phyloP scores from a whole-genome alignment of 768 basidiomycete species.

The Lyophyllum shimeji region DNA sequence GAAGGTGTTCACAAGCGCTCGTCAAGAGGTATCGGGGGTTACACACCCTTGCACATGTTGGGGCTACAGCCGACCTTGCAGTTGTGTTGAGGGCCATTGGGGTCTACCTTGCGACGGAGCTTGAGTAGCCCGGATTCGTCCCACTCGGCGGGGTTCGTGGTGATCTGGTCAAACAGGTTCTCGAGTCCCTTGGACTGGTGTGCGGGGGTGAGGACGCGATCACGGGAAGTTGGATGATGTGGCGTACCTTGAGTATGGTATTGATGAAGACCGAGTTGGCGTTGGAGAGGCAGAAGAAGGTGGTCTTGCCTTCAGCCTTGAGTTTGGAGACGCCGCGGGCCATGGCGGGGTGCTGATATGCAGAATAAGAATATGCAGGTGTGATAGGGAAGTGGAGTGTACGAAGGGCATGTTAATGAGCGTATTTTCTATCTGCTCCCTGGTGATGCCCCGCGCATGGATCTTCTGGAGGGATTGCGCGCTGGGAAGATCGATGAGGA shows the following conservation, averaged over 20 bases:
- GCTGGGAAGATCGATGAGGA: conserved; percentile 31
- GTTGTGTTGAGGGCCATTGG: conserved; percentile 72
- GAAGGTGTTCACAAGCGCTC: neutral
- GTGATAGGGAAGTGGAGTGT: conserved; percentile 24
- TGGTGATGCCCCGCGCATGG: conserved; percentile 65
- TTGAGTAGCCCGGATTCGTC: conserved; percentile 66
- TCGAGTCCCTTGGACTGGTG: conserved; percentile 74
- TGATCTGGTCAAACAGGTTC: conserved; percentile 75
- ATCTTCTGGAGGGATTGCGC: conserved; percentile 73
- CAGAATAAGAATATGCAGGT: neutral
- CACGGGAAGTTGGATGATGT: neutral
- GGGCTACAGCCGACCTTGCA: conserved; percentile 88
- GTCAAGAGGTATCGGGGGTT: neutral
- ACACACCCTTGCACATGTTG: conserved; percentile 96
- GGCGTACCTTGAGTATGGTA: conserved; percentile 77
- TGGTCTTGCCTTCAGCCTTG: conserved; percentile 65
- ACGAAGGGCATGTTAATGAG: conserved; percentile 88
- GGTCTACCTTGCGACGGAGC: conserved; percentile 74
- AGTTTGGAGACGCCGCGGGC: conserved; percentile 79
- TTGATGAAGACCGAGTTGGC: conserved; percentile 90
- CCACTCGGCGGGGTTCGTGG: conserved; percentile 94
- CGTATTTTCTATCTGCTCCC: conserved; percentile 73
- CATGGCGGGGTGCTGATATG: conserved; percentile 91
- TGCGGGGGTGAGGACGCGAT: neutral
- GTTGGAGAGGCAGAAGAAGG: conserved; percentile 91